Base-by-base conservation (phyloP, 148 eudicot genomes). In the Chenopodium album region DNA sequence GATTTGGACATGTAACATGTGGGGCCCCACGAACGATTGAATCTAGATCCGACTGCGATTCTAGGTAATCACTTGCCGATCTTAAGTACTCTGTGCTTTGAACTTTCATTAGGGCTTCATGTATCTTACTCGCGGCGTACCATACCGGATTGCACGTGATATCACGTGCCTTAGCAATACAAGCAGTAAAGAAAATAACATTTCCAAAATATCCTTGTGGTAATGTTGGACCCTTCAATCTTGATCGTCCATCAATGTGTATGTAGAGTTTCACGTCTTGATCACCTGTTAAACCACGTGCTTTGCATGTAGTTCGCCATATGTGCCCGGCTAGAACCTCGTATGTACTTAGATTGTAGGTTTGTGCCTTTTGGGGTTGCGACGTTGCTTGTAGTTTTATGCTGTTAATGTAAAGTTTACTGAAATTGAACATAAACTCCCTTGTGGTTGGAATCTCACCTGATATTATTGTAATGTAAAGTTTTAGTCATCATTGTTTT, bases 181-280 rank as follows among this genome's bases (percentile, higher is more conserved):
- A 84, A 0, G 82, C 65, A 0, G 89, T 22, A 1, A 76, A 79
- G 77, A 85, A 87, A 19, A 85, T 65, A 1, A 69, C 89, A 65
- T 85, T 87, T 3, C 89, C 89, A 50, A 65, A 84, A 41, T 82
- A 87, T 9, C 87, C 85, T 5, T 62, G 76, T 28, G 87, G 85
- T 1, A 87, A 34, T 29, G 76, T 8, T 0, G 85, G 87, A n/a
- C 50, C 17, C 50, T 76, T 76, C 7, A 79, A 48, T 67, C 85
- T 84, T 0, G 79, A 48, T 16, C 89, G 78, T 60, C 89, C 87
- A 54, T 87, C 87, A 0, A 71, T 70, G 0, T 85, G 87, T 19
- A 84, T 87, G 77, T 82, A 80, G 22, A 87, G 78, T 72, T 81
- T 87, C 0, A 84, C 86, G 28, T 69, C 78, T 73, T 82, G 81